Conservation (phyloP, 1,139 yeast species). For the Taiozyma sp. region DNA sequence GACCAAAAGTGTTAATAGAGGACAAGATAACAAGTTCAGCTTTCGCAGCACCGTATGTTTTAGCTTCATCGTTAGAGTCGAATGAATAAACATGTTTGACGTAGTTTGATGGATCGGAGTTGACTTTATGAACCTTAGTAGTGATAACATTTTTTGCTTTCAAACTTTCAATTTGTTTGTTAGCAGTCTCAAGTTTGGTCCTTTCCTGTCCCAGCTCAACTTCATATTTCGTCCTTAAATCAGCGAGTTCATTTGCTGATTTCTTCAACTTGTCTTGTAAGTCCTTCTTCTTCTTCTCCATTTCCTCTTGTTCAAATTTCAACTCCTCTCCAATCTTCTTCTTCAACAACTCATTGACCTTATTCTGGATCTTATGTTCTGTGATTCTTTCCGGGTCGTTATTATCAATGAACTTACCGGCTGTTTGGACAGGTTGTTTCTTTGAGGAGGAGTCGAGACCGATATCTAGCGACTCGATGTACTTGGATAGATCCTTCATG, state of each 20-base stretch:
- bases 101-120: not conserved
- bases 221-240: not conserved
- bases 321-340: conserved; percentile 16
- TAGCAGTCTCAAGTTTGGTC: conserved; percentile 3
- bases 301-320: conserved; percentile 9
- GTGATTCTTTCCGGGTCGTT: conserved; percentile 14
- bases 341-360: conserved; percentile 19
- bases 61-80: conserved; percentile 3
- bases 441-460: not conserved
- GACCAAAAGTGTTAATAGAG: conserved; percentile 9
- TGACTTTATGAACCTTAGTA: not conserved
- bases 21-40: conserved; percentile 16
- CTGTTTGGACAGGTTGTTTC: not conserved
- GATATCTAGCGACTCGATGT: conserved; percentile 5
- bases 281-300: conserved; percentile 9
- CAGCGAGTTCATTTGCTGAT: conserved; percentile 5
- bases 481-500: not conserved
- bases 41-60: conserved; percentile 3
- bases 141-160: not conserved
- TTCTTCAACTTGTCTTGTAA: conserved; percentile 5
- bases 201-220: conserved; percentile 5
- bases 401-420: conserved; percentile 12
- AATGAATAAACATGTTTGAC: conserved; percentile 7
- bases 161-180: not conserved
- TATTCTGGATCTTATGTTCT: conserved; percentile 17